Conservation (phyloP, 305 asterid genomes). For the Andrographis paniculata region DNA sequence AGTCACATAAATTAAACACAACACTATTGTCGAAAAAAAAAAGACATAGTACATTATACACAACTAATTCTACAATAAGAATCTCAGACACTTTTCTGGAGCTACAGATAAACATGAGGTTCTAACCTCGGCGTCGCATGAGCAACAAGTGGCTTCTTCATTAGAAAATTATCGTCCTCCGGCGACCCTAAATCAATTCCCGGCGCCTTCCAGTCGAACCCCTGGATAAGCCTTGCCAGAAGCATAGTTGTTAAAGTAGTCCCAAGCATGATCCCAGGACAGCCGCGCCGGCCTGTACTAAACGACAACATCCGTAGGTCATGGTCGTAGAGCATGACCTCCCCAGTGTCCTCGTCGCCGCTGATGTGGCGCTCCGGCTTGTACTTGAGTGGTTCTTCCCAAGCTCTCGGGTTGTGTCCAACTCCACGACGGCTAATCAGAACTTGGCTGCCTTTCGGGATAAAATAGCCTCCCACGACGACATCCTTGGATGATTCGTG, state of each 20-base stretch:
- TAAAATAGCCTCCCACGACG: constrained; percentile 9
- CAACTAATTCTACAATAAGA: too few species aligned
- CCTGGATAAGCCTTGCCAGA: constrained; percentile 3
- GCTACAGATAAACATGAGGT: not conserved
- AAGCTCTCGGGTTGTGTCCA: constrained; percentile 17
- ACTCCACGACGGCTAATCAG: constrained; percentile 7
- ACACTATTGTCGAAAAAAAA: too few species aligned
- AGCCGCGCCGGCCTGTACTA: not conserved
- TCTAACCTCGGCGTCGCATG: not conserved
- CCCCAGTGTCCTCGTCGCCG: not conserved
- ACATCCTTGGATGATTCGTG: not conserved
- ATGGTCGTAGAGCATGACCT: not conserved
- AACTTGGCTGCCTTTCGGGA: constrained; percentile 14
- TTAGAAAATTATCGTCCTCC: not conserved
- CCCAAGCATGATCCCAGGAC: not conserved
- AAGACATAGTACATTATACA: too few species aligned
- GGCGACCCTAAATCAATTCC: not conserved
- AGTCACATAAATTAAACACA: too few species aligned
- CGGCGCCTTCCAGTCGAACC: not conserved
- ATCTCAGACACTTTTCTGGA: too few species aligned
- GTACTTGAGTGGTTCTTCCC: constrained; percentile 15
- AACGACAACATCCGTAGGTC: not conserved
- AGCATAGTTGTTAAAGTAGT: not conserved
- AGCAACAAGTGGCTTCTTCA: not conserved
- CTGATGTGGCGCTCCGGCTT: constrained; percentile 15